These are phyloP conservation scores for Sarcomyxa edulis DNA, from an alignment of 768 basidiomycete genomes.

Conservation along the genomic window DNA sequence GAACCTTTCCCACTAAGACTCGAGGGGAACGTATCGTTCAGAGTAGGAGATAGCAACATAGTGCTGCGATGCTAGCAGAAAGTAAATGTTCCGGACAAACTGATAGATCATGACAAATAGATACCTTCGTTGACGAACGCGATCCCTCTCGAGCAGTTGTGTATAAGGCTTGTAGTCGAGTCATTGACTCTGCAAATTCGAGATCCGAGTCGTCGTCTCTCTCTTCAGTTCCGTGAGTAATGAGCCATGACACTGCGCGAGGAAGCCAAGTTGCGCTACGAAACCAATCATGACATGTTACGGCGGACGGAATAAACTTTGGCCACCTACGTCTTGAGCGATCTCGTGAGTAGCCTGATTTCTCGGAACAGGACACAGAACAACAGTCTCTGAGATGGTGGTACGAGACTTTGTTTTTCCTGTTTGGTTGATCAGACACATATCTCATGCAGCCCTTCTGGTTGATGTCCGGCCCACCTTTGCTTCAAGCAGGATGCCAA, in stretches of 20 bases:
- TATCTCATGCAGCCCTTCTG: too few species aligned
- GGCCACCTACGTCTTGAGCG: constrained; percentile 53
- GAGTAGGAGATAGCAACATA: constrained; percentile 25
- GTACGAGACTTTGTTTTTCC: constrained; percentile 48
- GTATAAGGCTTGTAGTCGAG: constrained; percentile 46
- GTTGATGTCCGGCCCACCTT: constrained; percentile 36
- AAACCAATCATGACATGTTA: constrained; percentile 1
- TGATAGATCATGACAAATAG: background rate
- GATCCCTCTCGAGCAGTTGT: constrained; percentile 41
- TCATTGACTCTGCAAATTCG: constrained; percentile 35
- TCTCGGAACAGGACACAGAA: constrained; percentile 60
- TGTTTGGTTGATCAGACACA: constrained; percentile 21
- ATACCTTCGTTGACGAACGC: constrained; percentile 39
- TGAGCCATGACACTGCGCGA: constrained; percentile 39
- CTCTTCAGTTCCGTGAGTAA: constrained; percentile 23
- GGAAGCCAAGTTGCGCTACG: constrained; percentile 43
- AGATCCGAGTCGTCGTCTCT: constrained; percentile 33
- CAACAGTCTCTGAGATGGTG: constrained; percentile 54
- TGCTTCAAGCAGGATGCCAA: constrained; percentile 51
- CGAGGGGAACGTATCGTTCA: constrained; percentile 14
- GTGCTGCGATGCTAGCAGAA: constrained; percentile 36
- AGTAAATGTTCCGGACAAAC: constrained; percentile 4
- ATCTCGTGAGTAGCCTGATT: constrained; percentile 56
- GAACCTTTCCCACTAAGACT: constrained; percentile 14
- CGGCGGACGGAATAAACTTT: background rate